Conservation (phyloP, 179 eudicot species). For the Beta lomatogona region DNA sequence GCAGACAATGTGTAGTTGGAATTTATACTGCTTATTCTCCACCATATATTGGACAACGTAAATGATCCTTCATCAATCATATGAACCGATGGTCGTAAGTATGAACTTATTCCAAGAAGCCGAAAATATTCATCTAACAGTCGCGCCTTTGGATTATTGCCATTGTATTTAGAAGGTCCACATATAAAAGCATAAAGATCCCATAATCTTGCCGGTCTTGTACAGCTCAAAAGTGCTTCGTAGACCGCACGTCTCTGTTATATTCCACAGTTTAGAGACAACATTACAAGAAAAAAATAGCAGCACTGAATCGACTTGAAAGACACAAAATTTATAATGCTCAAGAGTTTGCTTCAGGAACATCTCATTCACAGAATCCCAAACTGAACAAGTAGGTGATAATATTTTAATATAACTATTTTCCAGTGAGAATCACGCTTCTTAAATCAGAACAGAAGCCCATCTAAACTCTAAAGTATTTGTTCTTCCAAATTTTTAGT, state of each 20-base stretch:
- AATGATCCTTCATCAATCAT: conserved; percentile 73
- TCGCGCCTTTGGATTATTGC: conserved; percentile 70
- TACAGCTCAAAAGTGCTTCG: conserved; percentile 73
- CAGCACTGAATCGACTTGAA: conserved; percentile 11
- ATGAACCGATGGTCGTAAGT: conserved; percentile 45
- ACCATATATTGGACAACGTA: conserved; percentile 64
- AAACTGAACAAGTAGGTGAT: conserved; percentile 1
- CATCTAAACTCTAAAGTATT: neutral
- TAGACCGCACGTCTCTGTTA: conserved; percentile 83
- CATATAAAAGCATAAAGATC: conserved; percentile 85
- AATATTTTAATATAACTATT: neutral
- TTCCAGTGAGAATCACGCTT: neutral
- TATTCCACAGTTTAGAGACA: conserved; percentile 22
- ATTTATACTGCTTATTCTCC: conserved; percentile 90
- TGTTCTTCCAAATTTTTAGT: neutral
- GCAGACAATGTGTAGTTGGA: conserved; percentile 67
- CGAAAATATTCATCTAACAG: conserved; percentile 86
- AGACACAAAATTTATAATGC: neutral
- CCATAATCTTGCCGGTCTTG: conserved; percentile 81
- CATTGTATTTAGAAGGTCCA: conserved; percentile 66
- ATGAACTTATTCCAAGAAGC: conserved; percentile 78
- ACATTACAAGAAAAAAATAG: neutral
- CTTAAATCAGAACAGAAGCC: neutral
- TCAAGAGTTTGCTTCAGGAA: neutral
- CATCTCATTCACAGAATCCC: neutral